Percentiles rank a stretch among this genome's conserved stretches.
phyloP scores from a whole-genome alignment of 176 grass and related monocot genomes.

The Ananas comosus region DNA sequence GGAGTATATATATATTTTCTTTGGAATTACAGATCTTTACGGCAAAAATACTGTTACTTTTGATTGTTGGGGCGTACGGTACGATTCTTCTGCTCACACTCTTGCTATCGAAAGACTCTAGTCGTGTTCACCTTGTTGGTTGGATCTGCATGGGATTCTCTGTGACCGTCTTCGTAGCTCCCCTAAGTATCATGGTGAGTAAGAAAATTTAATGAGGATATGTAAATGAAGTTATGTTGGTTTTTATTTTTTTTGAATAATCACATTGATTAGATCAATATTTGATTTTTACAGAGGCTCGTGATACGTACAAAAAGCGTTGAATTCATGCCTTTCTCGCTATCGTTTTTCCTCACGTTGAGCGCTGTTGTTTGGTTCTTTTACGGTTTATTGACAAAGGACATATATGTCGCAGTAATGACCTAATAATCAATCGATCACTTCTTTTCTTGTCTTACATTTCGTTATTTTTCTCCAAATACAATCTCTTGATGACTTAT shows the following conservation, averaged over 20 bases:
- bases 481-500: not conserved
- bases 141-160: constrained; percentile 20
- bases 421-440: not conserved
- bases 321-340: constrained; percentile 17
- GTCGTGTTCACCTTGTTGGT: not conserved
- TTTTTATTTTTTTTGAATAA: not conserved
- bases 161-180: constrained; percentile 7
- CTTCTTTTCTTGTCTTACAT: not conserved
- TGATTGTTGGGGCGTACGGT: not conserved
- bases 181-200: constrained; percentile 15
- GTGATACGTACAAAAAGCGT: constrained; percentile 13
- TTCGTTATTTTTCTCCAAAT: not conserved
- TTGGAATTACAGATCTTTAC: constrained; percentile 13
- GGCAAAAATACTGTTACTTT: not conserved
- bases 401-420: constrained; percentile 11
- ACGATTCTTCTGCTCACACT: constrained; percentile 8
- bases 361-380: constrained; percentile 12
- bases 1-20: not conserved
- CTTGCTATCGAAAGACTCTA: not conserved
- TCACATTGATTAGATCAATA: not conserved
- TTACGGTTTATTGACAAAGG: constrained; percentile 2
- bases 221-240: not conserved
- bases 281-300: not conserved
- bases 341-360: constrained; percentile 12
- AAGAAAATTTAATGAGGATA: not conserved